Conservation (phyloP, 257 asterid genomes). For the Voacanga thouarsii region DNA sequence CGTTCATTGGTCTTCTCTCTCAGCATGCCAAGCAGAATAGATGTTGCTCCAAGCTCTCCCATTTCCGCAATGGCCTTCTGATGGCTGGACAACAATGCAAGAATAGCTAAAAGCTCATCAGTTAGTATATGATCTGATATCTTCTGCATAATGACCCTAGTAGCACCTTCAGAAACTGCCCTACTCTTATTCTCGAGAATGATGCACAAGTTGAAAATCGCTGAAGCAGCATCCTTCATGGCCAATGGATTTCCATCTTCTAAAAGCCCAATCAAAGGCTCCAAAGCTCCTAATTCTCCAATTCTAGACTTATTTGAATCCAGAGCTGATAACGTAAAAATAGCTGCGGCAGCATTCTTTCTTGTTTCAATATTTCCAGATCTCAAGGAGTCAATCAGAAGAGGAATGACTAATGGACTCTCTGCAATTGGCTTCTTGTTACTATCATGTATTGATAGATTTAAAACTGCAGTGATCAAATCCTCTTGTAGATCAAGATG, state of each 20-base stretch:
- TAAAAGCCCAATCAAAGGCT: conserved; percentile 39
- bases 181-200: too few relatives aligned
- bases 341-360: conserved; percentile 42
- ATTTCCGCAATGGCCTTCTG: too few relatives aligned
- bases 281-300: conserved; percentile 35
- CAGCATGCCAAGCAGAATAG: conserved; percentile 30
- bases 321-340: conserved; percentile 32
- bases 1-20: conserved; percentile 20
- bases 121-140: too few relatives aligned
- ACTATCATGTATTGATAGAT: too few relatives aligned
- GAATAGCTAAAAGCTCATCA: too few relatives aligned
- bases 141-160: too few relatives aligned
- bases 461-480: too few relatives aligned
- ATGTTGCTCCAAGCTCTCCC: too few relatives aligned
- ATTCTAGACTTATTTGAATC: conserved; percentile 39
- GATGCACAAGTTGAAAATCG: conserved; percentile 35
- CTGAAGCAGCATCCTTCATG: conserved; percentile 40
- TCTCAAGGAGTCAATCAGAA: conserved; percentile 33
- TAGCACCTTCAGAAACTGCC: too few relatives aligned
- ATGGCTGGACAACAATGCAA: too few relatives aligned
- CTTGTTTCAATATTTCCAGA: conserved; percentile 27
- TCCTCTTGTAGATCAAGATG: conserved; percentile 38
- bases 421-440: conserved; percentile 27
- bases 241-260: conserved; percentile 34
- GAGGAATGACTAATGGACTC: conserved; percentile 28